A percentile compares a stretch with the other conserved stretches of the same genome.
These are phyloP conservation scores for Ampelomyces quisqualis DNA, from an alignment of 2,329 filamentous ascomycete species.

Conservation along the genomic window DNA sequence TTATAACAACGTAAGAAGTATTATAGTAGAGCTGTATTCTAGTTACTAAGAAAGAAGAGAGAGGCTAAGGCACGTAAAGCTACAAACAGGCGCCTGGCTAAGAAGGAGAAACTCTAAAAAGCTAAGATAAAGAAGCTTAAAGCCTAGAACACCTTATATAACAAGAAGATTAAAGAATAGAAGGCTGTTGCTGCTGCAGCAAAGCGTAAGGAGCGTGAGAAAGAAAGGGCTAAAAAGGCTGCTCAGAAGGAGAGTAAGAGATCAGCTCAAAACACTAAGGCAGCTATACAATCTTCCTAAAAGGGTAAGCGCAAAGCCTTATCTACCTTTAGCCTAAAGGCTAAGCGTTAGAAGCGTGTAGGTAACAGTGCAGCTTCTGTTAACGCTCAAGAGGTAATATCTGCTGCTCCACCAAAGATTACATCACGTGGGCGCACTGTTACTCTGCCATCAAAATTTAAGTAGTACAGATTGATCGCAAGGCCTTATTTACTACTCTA, in stretches of 20 bases:
- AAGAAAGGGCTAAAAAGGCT: not conserved
- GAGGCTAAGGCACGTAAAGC: no score
- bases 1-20: slow-evolving; percentile 7
- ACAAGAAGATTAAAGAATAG: no score
- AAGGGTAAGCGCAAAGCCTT: not conserved
- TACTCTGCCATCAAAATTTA: not conserved
- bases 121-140: no score
- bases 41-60: slow-evolving; percentile 3
- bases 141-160: no score
- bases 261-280: not conserved
- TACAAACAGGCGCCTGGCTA: no score
- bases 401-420: not conserved
- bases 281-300: not conserved
- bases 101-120: no score
- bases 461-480: not conserved
- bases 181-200: no score
- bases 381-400: not conserved
- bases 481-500: not conserved
- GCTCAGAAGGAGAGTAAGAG: not conserved
- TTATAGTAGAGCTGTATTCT: slow-evolving; percentile 9
- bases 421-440: not conserved
- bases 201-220: no score
- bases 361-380: not conserved
- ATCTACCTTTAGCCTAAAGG: not conserved
- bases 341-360: not conserved